phyloP scores from a whole-genome alignment of 1,284 basidiomycete genomes.

The Ganoderma sinense region DNA sequence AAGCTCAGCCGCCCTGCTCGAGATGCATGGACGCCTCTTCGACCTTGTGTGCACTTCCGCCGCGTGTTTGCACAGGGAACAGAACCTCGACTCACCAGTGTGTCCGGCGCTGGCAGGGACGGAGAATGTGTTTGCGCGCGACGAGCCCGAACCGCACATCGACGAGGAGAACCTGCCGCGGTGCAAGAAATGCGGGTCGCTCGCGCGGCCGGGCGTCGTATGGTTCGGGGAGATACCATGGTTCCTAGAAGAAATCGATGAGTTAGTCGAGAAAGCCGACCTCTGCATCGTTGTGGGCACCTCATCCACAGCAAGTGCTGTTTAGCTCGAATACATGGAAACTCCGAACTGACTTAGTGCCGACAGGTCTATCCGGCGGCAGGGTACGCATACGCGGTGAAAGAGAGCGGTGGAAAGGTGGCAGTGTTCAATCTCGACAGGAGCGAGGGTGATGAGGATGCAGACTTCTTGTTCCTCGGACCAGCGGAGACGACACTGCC shows the following conservation, averaged over 20 bases:
- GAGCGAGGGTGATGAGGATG: conserved; percentile 24
- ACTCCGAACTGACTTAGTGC: neutral
- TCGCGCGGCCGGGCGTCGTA: conserved; percentile 68
- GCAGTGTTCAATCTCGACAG: conserved; percentile 22
- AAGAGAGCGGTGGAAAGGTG: conserved; percentile 12
- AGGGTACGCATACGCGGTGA: conserved; percentile 41
- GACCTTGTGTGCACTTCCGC: conserved; percentile 58
- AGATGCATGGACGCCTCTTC: conserved; percentile 74
- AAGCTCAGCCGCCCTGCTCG: conserved; percentile 46
- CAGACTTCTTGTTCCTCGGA: conserved; percentile 27
- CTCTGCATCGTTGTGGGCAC: conserved; percentile 71
- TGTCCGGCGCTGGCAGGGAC: conserved; percentile 59
- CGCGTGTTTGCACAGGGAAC: conserved; percentile 50
- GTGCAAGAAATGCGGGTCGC: conserved; percentile 56
- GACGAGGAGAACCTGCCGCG: conserved; percentile 54
- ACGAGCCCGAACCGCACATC: conserved; percentile 51
- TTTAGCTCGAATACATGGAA: neutral
- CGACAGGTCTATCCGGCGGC: conserved; percentile 56
- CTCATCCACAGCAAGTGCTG: conserved; percentile 57
- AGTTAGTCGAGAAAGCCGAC: conserved; percentile 57
- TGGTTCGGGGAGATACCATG: conserved; percentile 69
- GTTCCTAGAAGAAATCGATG: conserved; percentile 52
- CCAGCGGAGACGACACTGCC: conserved; percentile 26
- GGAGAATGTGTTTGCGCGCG: conserved; percentile 51
- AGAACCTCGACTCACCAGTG: conserved; percentile 55